phyloP scores from a whole-genome alignment of 805 yeast species.

The Pachysolen tannophilus region DNA sequence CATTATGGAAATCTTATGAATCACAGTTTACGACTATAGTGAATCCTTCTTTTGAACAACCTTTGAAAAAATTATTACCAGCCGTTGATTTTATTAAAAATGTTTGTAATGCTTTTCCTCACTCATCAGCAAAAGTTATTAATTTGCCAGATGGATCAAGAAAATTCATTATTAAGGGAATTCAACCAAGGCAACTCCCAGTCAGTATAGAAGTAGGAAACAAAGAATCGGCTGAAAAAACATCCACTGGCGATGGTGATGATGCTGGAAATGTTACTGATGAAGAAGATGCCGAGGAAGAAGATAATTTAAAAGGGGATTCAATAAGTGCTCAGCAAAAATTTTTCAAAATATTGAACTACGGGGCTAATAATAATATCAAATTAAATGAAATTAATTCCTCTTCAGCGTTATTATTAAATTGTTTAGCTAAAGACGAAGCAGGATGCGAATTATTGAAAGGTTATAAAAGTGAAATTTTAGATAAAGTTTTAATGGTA shows the following conservation, averaged over 20 bases:
- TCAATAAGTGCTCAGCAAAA: constrained; percentile 19
- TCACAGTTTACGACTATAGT: constrained; percentile 64
- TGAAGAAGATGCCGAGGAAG: constrained; percentile 9
- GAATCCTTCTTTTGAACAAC: constrained; percentile 28
- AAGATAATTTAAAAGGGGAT: constrained; percentile 11
- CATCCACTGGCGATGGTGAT: constrained; percentile 5
- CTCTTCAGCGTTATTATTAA: constrained; percentile 27
- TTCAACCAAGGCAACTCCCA: constrained; percentile 70
- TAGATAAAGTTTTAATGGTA: constrained; percentile 23
- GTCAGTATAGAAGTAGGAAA: constrained; percentile 42
- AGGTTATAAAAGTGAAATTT: constrained; percentile 22
- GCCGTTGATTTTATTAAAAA: constrained; percentile 97
- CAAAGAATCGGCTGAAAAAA: constrained; percentile 25
- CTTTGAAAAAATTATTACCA: constrained; percentile 58
- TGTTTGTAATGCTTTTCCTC: constrained; percentile 80
- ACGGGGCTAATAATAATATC: constrained; percentile 23
- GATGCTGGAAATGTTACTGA: too few species aligned
- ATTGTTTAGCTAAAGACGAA: constrained; percentile 23
- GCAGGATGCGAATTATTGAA: constrained; percentile 25
- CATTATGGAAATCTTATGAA: constrained; percentile 94
- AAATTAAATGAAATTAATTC: constrained; percentile 31
- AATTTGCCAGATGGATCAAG: constrained; percentile 56
- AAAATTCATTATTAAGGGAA: constrained; percentile 88
- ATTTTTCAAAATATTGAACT: constrained; percentile 22
- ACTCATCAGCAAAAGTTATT: constrained; percentile 90